phyloP scores from a whole-genome alignment of 352 stramenopile species.

The Pythium pyrilobum region DNA sequence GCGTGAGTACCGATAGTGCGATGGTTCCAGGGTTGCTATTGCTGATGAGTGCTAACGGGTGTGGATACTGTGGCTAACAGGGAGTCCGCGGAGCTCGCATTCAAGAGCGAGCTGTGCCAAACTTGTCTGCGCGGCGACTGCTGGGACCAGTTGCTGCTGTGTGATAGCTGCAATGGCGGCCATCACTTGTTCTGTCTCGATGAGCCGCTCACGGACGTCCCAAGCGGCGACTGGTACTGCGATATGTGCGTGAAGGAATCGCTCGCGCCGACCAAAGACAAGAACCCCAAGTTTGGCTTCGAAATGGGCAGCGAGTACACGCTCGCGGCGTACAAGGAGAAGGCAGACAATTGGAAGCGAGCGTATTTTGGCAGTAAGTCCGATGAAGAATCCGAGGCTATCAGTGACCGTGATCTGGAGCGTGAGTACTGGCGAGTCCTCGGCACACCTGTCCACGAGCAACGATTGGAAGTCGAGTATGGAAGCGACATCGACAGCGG shows the following conservation, averaged over 20 bases:
- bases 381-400: conserved; percentile 30
- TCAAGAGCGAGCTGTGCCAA: conserved; percentile 80
- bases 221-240: conserved; percentile 79
- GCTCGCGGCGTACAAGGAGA: conserved; percentile 77
- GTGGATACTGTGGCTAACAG: conserved; percentile 8
- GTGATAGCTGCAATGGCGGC: conserved; percentile 75
- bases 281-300: conserved; percentile 74
- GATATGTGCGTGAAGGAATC: conserved; percentile 59
- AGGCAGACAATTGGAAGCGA: conserved; percentile 76
- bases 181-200: conserved; percentile 81
- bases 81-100: conserved; percentile 60
- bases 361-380: conserved; percentile 59
- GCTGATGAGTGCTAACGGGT: neutral
- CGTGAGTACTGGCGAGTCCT: conserved; percentile 88
- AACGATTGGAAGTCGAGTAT: conserved; percentile 88
- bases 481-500: conserved; percentile 90
- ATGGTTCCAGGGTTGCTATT: neutral
- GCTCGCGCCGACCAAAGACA: conserved; percentile 28
- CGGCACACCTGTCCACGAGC: conserved; percentile 64
- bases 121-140: conserved; percentile 80
- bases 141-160: conserved; percentile 74
- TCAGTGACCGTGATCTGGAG: conserved; percentile 73
- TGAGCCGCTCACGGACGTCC: conserved; percentile 45
- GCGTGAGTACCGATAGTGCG: conserved; percentile 22
- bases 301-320: conserved; percentile 80